Base-by-base conservation (phyloP, 2,329 filamentous ascomycete genomes). In the Zymoseptoria passerinii region DNA sequence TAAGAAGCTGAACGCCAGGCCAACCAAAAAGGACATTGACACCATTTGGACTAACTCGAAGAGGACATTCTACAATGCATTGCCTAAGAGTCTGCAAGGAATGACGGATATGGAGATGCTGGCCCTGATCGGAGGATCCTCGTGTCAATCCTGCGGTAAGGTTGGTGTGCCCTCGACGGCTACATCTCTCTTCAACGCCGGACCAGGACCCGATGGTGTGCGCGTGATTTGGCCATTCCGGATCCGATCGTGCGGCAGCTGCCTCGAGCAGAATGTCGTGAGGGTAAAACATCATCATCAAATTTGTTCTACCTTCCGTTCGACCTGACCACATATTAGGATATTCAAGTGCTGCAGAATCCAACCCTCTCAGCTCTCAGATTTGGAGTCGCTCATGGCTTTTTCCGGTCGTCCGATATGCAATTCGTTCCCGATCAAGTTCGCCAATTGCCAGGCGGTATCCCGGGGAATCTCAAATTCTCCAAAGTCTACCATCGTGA, bases 101-200 rank as follows among this genome's bases (percentile, higher is more conserved):
- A 82, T 81, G 69, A 82, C 82, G 49, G 89, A 94, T 72, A 76
- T 89, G 63, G 82, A 86, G 49, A 92, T 92, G 88, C 90, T 89
- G 82, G 82, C 81, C 67, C 76, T 94, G 54, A 78, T 84, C 40
- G 85, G 83, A 71, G 81, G 82, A 52, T 76, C 69, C 28, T 73
- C 70, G 56, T 95, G 90, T 71, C 85, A 92, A 68, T 83, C 85
- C 64, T 94, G 90, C 73, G 76, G 74, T 56, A 82, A 77, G 61
- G 66, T 63, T 53, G 71, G 69, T 55, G 64, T 63, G 16, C 60
- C 57, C 51, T 49, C 63, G 56, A 60, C 68, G 58, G 60, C 69
- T 60, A 65, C 72, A 61, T 68, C 76, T 74, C 68, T 75, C 29
- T 85, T 80, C 78, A 81, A 81, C 67, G 75, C 78, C 60, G 86